Evolutionary conservation across 1,139 yeast species (phyloP), one percentile per base, ranked within the genome.

Genomic region (Geotrichum cucujoidarum): DNA sequence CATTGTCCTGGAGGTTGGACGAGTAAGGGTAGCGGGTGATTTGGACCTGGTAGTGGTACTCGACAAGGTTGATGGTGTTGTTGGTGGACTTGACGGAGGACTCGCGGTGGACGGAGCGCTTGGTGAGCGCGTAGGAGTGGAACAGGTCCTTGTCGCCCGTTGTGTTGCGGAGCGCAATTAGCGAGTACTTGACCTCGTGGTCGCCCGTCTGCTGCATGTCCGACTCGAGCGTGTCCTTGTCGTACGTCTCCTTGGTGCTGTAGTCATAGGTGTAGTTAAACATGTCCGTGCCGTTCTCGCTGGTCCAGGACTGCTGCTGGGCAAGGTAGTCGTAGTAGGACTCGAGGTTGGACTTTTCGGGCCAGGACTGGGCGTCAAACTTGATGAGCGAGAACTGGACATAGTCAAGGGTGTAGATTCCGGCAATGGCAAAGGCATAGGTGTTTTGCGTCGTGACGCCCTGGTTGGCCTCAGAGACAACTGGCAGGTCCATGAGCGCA

Each of bases 231-330:
- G 34, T 24, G 30, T 16, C 30, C 29, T 49, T 41, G 40, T 43
- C 40, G 21, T 43, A 46, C 8, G 43, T 14, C 8, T 22, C 16
- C 33, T 35, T 39, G 24, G 30, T 35, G 27, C 14, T 14, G 27
- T 49, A 49, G 27, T 49, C 39, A 36, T 45, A 49, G 14, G 52
- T 49, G 35, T 49, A 25, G 45, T 49, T 49, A 43, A 49, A 47
- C 14, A 49, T 22, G 2, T 35, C 18, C 8, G 49, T 42, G 13
- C 49, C 49, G 27, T 45, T 45, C 4, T 31, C 24, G 25, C 17
- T 16, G 14, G 52, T 39, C 16, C 40, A 46, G 17, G 35, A 13
- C 6, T 27, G 16, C 24, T 45, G 49, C 22, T 31, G 30, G 10
- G 43, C 39, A 4, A 49, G 25, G 25, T 39, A 49, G 11, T 34